Evolutionary conservation across 2,329 filamentous ascomycete species (phyloP).

Genomic region (Pseudopyrenochaeta lycopersici): DNA sequence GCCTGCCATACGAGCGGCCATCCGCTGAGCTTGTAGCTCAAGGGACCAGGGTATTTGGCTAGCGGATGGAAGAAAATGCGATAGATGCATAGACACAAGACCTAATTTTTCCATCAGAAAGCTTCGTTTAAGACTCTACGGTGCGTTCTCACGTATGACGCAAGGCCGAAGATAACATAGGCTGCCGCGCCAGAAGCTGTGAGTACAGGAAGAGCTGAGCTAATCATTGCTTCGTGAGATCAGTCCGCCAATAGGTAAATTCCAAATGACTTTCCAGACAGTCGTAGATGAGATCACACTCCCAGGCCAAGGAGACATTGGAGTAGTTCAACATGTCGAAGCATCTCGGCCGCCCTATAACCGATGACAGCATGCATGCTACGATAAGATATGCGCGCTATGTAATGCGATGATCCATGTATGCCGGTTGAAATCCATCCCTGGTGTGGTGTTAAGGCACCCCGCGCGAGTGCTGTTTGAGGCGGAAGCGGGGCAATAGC

Average conservation of each 20-base stretch:
- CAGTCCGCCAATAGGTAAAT: too few species aligned
- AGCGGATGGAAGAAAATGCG: constrained; percentile 35
- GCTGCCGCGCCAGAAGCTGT: not conserved
- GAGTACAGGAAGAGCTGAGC: not conserved
- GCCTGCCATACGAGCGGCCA: constrained; percentile 37
- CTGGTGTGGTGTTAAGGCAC: not conserved
- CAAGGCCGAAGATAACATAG: not conserved
- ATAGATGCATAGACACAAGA: constrained; percentile 22
- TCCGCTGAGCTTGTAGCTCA: constrained; percentile 34
- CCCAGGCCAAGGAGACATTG: too few species aligned
- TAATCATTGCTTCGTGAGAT: constrained; percentile 5
- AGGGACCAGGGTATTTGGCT: constrained; percentile 34
- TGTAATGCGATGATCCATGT: not conserved
- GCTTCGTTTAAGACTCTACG: not conserved
- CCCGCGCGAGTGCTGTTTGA: constrained; percentile 6
- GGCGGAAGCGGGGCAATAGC: constrained; percentile 8
- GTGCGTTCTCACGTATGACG: constrained; percentile 10
- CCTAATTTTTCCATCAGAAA: constrained; percentile 4
- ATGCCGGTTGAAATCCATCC: not conserved
- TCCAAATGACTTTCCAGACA: not conserved
- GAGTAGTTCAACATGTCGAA: too few species aligned
- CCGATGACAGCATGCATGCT: not conserved
- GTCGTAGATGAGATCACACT: not conserved
- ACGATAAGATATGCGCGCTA: not conserved
- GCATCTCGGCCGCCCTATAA: too few species aligned